Evolutionary conservation across 805 yeast genomes (phyloP).

Genomic region (Scheffersomyces ergatensis): DNA sequence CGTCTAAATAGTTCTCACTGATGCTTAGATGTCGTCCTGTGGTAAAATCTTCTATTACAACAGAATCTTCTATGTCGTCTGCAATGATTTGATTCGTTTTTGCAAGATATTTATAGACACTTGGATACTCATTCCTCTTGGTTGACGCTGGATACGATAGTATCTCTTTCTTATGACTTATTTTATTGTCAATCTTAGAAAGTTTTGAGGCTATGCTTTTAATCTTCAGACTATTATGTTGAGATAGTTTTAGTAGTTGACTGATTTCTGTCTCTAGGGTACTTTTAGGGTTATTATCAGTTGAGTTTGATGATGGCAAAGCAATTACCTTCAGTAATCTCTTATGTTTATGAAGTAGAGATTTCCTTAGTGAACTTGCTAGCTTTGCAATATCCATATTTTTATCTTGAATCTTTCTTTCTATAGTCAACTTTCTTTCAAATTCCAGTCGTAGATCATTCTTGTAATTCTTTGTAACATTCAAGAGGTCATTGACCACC

Average conservation of each 20-base stretch:
- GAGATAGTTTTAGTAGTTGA: constrained; percentile 9
- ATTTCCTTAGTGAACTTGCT: constrained; percentile 17
- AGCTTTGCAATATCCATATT: constrained; percentile 35
- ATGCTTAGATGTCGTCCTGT: background rate
- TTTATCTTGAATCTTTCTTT: constrained; percentile 39
- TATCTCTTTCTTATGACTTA: background rate
- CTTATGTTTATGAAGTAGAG: constrained; percentile 8
- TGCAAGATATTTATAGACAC: constrained; percentile 7
- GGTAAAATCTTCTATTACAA: background rate
- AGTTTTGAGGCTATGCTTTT: constrained; percentile 10
- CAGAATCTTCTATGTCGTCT: background rate
- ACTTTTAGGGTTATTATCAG: constrained; percentile 7
- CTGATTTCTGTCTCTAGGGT: constrained; percentile 9
- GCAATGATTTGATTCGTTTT: background rate
- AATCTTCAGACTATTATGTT: constrained; percentile 12
- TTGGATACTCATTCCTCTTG: constrained; percentile 11
- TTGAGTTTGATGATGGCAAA: background rate
- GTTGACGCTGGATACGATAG: background rate
- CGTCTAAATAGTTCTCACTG: background rate
- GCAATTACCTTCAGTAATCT: constrained; percentile 7
- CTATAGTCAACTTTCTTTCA: constrained; percentile 29
- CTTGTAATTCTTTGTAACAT: constrained; percentile 30
- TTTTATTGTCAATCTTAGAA: constrained; percentile 9
- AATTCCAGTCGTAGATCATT: constrained; percentile 34
- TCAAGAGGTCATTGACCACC: constrained; percentile 24